Evolutionary conservation across 208 protist genomes (phyloP), one percentile per base, ranked within the genome.

Genomic region (Trypanosoma brucei): DNA sequence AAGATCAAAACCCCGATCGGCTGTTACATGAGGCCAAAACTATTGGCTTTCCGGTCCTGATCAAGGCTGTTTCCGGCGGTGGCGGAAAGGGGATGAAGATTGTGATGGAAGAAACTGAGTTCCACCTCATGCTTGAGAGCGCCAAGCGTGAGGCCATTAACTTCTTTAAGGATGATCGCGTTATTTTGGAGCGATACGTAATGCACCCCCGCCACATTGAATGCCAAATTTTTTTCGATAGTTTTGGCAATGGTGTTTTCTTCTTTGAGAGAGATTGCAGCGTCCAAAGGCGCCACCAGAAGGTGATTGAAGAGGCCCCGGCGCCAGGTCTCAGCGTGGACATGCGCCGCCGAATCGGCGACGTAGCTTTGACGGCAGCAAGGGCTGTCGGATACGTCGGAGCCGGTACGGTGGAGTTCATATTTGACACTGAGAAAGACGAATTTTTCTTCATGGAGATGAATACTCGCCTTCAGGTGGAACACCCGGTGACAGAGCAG

Each of bases 391-490:
- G 76, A 58, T 98, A 98, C 71, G 87, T 95, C 40, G 89, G 94
- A 48, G 96, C 96, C 22, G 92, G 98, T 46, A 99, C 98, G 2
- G 97, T 99, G 5, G 98, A 99, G 74, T 99, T 99, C 72, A 92
- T 99, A 46, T 77, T 98, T 1, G 97, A 99, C 62, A 69, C 81
- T 9, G 54, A 84, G 35, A 76, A 34, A 0, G 53, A 82, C 6
- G 74, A 89, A 3, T 99, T 98, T 82, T 99, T 94, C 83, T 99
- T 99, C 59, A 91, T 99, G 77, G 98, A 99, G 73, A 98, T 99
- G 96, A 99, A 99, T 73, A 99, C 98, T n/a, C 82, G 98, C 42
- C 81, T 99, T 34, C 97, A 99, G 81, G 92, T 94, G 37, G 92
- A 95, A 69, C 88, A 98, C 75, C 94, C 97, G 14, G 89, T 99